phyloP scores from a whole-genome alignment of 164 flowering plant genomes.

The Tetracentron sinense region DNA sequence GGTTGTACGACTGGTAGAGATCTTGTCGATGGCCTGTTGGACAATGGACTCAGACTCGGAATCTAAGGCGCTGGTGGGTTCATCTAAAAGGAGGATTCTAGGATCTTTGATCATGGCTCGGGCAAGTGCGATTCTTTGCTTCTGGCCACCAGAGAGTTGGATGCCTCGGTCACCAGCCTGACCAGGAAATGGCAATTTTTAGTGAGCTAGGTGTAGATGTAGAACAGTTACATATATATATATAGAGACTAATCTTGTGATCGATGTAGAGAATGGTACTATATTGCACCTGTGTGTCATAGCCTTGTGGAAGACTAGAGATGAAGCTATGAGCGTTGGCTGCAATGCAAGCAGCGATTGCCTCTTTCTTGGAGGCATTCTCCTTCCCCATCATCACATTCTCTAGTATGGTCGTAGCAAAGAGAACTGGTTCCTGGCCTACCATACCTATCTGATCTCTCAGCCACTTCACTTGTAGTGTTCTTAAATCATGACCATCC shows the following conservation, averaged over 20 bases:
- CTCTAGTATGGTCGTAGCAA: constrained; percentile 57
- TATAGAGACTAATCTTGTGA: no score
- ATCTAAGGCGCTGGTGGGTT: constrained; percentile 77
- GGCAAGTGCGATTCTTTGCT: constrained; percentile 75
- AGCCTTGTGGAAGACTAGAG: constrained; percentile 56
- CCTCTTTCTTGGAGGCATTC: constrained; percentile 60
- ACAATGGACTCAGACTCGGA: constrained; percentile 58
- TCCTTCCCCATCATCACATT: constrained; percentile 79
- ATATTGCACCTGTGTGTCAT: constrained; percentile 80
- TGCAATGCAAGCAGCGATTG: constrained; percentile 56
- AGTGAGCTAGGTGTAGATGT: no score
- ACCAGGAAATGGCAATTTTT: not conserved
- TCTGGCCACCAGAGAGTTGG: constrained; percentile 77
- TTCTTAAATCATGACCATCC: constrained; percentile 66
- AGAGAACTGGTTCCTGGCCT: constrained; percentile 76
- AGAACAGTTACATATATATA: no score
- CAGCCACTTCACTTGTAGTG: constrained; percentile 68
- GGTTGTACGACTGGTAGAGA: constrained; percentile 56
- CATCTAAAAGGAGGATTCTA: constrained; percentile 65
- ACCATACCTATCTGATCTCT: constrained; percentile 72
- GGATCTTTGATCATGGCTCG: constrained; percentile 70
- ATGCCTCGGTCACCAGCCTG: constrained; percentile 71
- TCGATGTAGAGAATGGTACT: no score
- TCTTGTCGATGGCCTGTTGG: constrained; percentile 61
- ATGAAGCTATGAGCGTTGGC: constrained; percentile 69